These are phyloP conservation scores for Penicillium italicum DNA, from an alignment of 2,329 filamentous ascomycete genomes.

Conservation along the genomic window DNA sequence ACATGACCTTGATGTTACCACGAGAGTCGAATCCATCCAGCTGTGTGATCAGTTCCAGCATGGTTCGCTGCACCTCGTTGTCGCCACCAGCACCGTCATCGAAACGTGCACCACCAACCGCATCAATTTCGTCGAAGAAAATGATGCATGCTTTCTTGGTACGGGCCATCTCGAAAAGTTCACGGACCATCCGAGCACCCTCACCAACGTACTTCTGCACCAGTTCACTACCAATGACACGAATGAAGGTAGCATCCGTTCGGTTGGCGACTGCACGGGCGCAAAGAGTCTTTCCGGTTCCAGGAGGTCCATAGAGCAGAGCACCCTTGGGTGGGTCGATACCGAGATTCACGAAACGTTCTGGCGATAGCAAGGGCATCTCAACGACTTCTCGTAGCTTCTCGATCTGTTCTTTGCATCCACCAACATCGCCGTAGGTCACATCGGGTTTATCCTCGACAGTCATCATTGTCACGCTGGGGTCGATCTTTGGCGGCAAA, in stretches of 20 bases:
- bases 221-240: conserved; percentile 94
- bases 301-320: conserved; percentile 90
- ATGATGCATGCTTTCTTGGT: conserved; percentile 99
- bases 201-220: conserved; percentile 99
- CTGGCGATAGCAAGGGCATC: conserved; percentile 93
- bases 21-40: conserved; percentile 93
- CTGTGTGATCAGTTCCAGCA: conserved; percentile 96
- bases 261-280: conserved; percentile 95
- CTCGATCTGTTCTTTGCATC: conserved; percentile 99
- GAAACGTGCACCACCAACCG: conserved; percentile 91
- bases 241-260: conserved; percentile 97
- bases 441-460: conserved; percentile 99
- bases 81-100: conserved; percentile 95
- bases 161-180: conserved; percentile 98
- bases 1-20: conserved; percentile 99
- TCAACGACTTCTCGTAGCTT: conserved; percentile 98
- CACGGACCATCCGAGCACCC: conserved; percentile 95
- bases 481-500: conserved; percentile 95
- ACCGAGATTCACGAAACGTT: conserved; percentile 96
- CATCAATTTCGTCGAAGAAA: conserved; percentile 98
- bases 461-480: conserved; percentile 99
- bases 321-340: conserved; percentile 98
- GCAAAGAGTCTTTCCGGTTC: conserved; percentile 98
- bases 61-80: conserved; percentile 96
- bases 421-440: conserved; percentile 96